These are phyloP conservation scores for Phytophthora melonis DNA, from an alignment of 352 stramenopile genomes.

Conservation along the genomic window DNA sequence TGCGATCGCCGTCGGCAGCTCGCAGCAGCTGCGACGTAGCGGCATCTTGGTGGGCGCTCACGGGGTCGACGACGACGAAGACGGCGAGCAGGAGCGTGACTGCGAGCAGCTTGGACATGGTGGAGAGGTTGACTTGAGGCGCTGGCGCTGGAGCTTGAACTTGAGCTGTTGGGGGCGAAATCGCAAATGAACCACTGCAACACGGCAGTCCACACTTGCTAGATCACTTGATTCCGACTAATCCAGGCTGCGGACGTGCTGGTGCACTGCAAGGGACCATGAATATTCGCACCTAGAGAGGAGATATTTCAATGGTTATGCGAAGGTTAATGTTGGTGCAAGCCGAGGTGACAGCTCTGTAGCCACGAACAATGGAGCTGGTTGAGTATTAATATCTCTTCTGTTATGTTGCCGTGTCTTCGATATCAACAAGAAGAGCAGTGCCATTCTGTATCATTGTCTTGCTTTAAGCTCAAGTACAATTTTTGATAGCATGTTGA, in stretches of 20 bases:
- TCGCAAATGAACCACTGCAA: too few species aligned
- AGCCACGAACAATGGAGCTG: background rate
- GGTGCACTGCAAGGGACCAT: background rate
- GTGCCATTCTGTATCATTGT: too few species aligned
- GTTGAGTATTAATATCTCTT: too few species aligned
- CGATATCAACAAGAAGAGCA: too few species aligned
- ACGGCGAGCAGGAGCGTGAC: slow-evolving; percentile 13
- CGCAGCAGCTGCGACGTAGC: background rate
- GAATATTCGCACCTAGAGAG: background rate
- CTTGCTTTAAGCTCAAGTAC: too few species aligned
- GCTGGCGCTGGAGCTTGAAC: too few species aligned
- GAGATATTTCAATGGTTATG: background rate
- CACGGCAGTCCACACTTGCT: background rate
- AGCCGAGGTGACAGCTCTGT: background rate
- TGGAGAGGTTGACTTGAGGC: background rate
- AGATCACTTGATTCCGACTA: background rate
- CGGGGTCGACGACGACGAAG: slow-evolving; percentile 12
- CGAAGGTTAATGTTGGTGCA: background rate
- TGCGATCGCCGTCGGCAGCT: background rate
- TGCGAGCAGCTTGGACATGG: background rate
- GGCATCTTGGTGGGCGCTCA: background rate
- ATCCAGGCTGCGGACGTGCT: background rate
- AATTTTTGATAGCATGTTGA: too few species aligned
- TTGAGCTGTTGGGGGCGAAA: too few species aligned
- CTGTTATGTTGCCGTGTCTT: too few species aligned